Base-by-base conservation (phyloP, 352 stramenopile genomes). In the Pythium guiyangense region DNA sequence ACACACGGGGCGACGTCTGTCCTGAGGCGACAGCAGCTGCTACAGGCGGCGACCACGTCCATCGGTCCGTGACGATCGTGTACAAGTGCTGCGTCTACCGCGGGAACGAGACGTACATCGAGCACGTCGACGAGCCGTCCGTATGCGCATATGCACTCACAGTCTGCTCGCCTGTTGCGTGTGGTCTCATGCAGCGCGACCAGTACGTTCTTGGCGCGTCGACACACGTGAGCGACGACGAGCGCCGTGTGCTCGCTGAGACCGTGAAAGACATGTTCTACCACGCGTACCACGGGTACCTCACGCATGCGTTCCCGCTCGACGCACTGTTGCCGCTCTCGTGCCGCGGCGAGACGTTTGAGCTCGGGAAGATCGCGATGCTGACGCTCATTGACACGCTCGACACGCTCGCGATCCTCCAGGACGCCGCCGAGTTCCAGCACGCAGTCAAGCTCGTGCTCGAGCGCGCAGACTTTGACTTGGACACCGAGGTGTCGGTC, bases 341-440 rank as follows among this genome's bases (percentile, higher is more conserved):
- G 35, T 93, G 85, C 63, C 59, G 64, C 26, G 85, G 83, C 49
- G 77, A 80, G 29, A 71, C 70, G 39, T 93, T 93, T 55, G 81
- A 91, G 57, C 74, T 93, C 2, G 81, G 83, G 48, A 86, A 87
- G 20, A 80, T 94, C 40, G 79, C 67, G 11, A 88, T 93, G 78
- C 69, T 97, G 20, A 97, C 90, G 47, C 73, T 97, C 18, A 92
- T 97, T 60, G 91, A 97, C 64, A 93, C 84, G 20, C 66, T 97
- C 11, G 91, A 97, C 63, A 97, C 87, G 31, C 75, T 97, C 22
- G 85, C 84, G 45, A 63, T 97, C n/a, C 62, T 97, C 27, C 70
- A 92, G 42, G 78, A 96, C 50, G 74, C 74, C 9, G 57, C 58
- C 9, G 77, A 90, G 56, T 97, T 97, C 60, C 70, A 72, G 35